Conservation (phyloP, 306 rosid species). For the Quercus glauca region DNA sequence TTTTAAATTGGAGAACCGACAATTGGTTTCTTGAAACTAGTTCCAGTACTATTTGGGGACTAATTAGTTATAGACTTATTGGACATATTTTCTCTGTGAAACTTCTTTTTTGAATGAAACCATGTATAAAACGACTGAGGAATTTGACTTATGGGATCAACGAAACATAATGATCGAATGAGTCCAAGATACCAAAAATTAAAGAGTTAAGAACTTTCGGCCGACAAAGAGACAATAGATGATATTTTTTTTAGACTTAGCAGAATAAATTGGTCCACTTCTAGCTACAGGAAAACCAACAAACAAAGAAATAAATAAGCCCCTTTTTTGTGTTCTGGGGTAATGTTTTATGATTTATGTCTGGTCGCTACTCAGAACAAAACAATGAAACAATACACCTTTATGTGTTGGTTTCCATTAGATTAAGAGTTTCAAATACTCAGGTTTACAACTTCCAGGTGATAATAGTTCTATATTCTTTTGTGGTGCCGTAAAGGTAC, state of each 20-base stretch:
- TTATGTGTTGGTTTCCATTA: neutral
- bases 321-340: neutral
- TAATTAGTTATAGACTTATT: neutral
- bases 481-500: neutral
- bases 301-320: neutral
- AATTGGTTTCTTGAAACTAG: neutral
- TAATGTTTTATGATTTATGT: constrained; percentile 13
- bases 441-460: neutral
- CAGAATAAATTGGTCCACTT: constrained; percentile 12
- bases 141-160: neutral
- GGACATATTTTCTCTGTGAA: neutral
- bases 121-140: neutral
- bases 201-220: neutral
- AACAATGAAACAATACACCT: neutral
- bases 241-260: constrained; percentile 2
- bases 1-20: too few species aligned
- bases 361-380: neutral
- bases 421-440: constrained; percentile 7
- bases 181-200: neutral
- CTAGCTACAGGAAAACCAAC: neutral
- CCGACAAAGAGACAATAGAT: constrained; percentile 49
- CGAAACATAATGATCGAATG: neutral
- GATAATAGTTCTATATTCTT: neutral
- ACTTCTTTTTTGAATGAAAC: neutral
- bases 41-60: neutral